Evolutionary conservation across 2,329 filamentous ascomycete species (phyloP).

Genomic region (Arthrocladium fulminans): DNA sequence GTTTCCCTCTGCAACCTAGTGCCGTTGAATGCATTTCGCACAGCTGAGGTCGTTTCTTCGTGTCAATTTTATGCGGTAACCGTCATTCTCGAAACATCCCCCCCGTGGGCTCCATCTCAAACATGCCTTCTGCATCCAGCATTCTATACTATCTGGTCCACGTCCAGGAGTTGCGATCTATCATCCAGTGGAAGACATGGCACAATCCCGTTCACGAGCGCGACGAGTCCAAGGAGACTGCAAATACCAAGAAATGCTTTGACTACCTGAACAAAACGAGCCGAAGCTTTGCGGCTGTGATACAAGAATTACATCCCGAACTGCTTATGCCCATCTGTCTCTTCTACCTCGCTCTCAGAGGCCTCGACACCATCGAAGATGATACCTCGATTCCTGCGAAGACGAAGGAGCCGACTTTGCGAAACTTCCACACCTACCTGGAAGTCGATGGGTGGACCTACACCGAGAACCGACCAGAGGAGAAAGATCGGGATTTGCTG

Average conservation of each 20-base stretch:
- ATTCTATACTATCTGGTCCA: slow-evolving; percentile 66
- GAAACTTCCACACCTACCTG: slow-evolving; percentile 70
- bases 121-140: slow-evolving; percentile 31
- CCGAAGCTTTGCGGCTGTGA: slow-evolving; percentile 86
- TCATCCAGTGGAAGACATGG: slow-evolving; percentile 95
- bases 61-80: background rate
- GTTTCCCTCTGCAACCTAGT: no score
- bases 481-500: slow-evolving; percentile 88
- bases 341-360: slow-evolving; percentile 88
- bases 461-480: slow-evolving; percentile 71
- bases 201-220: slow-evolving; percentile 87
- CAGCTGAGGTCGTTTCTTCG: no score
- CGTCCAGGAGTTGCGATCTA: slow-evolving; percentile 66
- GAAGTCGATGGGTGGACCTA: slow-evolving; percentile 87
- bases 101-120: background rate
- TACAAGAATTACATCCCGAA: slow-evolving; percentile 91
- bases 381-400: slow-evolving; percentile 83
- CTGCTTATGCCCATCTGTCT: slow-evolving; percentile 78
- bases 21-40: no score
- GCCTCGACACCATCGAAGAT: slow-evolving; percentile 96
- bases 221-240: slow-evolving; percentile 64
- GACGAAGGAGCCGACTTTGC: slow-evolving; percentile 76
- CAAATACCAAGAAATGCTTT: slow-evolving; percentile 73
- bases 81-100: background rate
- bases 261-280: slow-evolving; percentile 77